Conservation (phyloP, 345 rosid genomes). For the Cardamine occulta region DNA sequence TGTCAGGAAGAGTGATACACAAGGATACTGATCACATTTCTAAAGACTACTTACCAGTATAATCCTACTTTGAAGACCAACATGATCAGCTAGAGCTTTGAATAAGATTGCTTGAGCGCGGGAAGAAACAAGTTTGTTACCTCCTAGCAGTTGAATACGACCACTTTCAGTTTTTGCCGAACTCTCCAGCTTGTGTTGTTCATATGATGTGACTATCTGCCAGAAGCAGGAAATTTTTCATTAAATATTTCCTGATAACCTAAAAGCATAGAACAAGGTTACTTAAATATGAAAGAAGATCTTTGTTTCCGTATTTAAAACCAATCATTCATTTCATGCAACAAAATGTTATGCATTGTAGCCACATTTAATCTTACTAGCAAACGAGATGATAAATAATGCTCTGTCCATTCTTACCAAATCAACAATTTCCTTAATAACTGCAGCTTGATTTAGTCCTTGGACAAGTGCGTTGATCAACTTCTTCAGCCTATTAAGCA, state of each 20-base stretch:
- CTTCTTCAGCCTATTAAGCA: conserved; percentile 61
- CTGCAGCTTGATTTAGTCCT: conserved; percentile 61
- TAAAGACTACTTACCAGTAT: conserved; percentile 66
- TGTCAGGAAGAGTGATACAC: not conserved
- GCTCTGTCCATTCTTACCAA: conserved; percentile 56
- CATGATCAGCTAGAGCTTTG: conserved; percentile 85
- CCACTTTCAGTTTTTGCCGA: conserved; percentile 58
- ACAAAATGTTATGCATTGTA: not conserved
- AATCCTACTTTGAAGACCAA: conserved; percentile 73
- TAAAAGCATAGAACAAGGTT: not conserved
- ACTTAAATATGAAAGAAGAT: not conserved
- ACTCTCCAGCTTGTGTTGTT: conserved; percentile 55
- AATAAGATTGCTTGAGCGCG: conserved; percentile 81
- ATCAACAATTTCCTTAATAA: conserved; percentile 76
- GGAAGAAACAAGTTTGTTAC: conserved; percentile 74
- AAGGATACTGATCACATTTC: not conserved
- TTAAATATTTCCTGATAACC: not conserved
- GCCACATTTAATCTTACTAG: not conserved
- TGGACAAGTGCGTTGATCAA: conserved; percentile 49
- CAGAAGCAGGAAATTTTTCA: not conserved
- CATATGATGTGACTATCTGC: conserved; percentile 68
- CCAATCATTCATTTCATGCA: conserved; percentile 21
- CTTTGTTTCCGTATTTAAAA: not conserved
- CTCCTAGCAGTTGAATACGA: conserved; percentile 62
- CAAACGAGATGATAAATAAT: conserved; percentile 1